Conservation (phyloP, 176 grass and related monocot species). For the Tillandsia leiboldiana region DNA sequence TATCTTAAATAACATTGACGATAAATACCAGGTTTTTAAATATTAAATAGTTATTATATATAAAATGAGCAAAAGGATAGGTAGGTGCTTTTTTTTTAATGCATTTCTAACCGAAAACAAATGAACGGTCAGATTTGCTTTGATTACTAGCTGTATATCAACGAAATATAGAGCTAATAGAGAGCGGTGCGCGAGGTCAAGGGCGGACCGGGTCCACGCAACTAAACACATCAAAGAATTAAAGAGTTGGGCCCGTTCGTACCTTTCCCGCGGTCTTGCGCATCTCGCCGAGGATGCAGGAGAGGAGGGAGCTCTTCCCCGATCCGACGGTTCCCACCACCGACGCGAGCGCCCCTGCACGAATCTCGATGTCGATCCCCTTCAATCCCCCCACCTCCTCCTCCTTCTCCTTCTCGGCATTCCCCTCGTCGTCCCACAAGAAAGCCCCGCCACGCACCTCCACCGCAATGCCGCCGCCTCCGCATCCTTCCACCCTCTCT, state of each 20-base stretch:
- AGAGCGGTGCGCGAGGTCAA: background rate
- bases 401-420: slow-evolving; percentile 14
- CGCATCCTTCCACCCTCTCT: slow-evolving; percentile 21
- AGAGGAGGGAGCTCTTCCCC: slow-evolving; percentile 85
- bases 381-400: slow-evolving; percentile 27
- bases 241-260: background rate
- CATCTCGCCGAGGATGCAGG: slow-evolving; percentile 86
- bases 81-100: too few relatives aligned
- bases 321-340: slow-evolving; percentile 82
- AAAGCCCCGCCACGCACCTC: slow-evolving; percentile 50
- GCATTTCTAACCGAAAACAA: too few relatives aligned
- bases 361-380: slow-evolving; percentile 51
- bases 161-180: too few relatives aligned
- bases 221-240: background rate
- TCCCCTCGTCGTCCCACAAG: slow-evolving; percentile 70
- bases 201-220: too few relatives aligned
- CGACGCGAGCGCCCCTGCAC: slow-evolving; percentile 46
- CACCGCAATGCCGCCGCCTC: slow-evolving; percentile 33
- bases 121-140: too few relatives aligned
- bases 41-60: too few relatives aligned
- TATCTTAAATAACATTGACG: too few relatives aligned
- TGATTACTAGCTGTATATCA: too few relatives aligned
- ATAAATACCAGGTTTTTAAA: too few relatives aligned
- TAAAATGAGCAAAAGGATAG: too few relatives aligned
- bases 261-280: slow-evolving; percentile 78